Evolutionary conservation across 2,329 filamentous ascomycete genomes (phyloP), one percentile per base, ranked within the genome.

Genomic region (Tolypocladium inflatum): DNA sequence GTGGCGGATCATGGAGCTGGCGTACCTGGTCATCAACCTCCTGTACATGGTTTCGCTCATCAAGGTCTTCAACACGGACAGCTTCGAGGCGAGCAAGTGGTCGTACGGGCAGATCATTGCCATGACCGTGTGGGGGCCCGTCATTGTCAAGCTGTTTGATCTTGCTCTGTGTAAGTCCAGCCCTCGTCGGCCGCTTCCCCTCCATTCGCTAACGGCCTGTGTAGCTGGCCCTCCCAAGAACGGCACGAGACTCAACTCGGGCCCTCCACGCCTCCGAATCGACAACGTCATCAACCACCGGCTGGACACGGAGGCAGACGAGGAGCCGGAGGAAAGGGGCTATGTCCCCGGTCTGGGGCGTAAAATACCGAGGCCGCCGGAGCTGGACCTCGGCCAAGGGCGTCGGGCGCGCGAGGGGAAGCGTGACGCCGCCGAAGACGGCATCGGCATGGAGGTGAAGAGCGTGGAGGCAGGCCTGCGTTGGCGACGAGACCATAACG

Each of bases 111-210:
- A 74, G 57, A 74, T 74, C 56, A 74, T 74, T 48, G 72, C 72
- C 43, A 70, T 74, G 39, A 73, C 72, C 0, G 70, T 73, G 6
- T 74, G 72, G 72, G 72, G 72, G 0, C 72, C 72, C 10, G 70
- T 74, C 59, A 73, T 74, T 57, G 71, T 74, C 48, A 74, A 74
- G 56, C 57, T 74, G n/a, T 70, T 74, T 58, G 69, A 73, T 42
- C 64, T 74, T 3, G 64, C 72, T 15, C 57, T 73, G n/a, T 72
- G 71, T 73, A 63, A 68, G 71, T 62, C 39, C 11, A 19, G 9
- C 42, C 21, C 10, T 19, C 30, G 33, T 41, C 15, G 21, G 17
- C 17, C 17, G 48, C 30, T n/a, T 33, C 33, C 3, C 17, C 42
- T 17, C 6, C 2, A 10, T 30, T 57, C 58, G 37, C 68, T 70